phyloP scores from a whole-genome alignment of 2,329 filamentous ascomycete genomes.

The Neofusicoccum ribis region DNA sequence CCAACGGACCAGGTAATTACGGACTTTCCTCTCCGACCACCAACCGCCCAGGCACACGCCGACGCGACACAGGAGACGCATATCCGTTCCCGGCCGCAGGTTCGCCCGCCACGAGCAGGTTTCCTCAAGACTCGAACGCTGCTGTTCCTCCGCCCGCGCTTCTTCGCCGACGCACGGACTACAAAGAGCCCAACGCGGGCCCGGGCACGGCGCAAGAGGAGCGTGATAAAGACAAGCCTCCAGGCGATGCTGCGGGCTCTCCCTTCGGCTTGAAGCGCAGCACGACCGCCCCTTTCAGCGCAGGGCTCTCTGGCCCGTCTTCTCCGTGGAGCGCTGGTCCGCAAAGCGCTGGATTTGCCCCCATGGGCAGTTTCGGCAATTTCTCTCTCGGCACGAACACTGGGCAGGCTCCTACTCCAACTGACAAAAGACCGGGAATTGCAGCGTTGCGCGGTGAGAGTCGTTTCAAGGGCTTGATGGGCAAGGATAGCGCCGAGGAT shows the following conservation, averaged over 20 bases:
- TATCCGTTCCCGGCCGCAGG: slow-evolving; percentile 55
- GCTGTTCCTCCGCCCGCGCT: slow-evolving; percentile 62
- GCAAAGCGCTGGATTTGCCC: slow-evolving; percentile 63
- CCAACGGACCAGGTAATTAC: slow-evolving; percentile 62
- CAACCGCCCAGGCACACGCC: slow-evolving; percentile 72
- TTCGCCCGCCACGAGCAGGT: slow-evolving; percentile 64
- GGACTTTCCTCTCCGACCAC: slow-evolving; percentile 73
- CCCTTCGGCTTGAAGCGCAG: slow-evolving; percentile 54
- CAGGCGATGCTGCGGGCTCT: slow-evolving; percentile 25
- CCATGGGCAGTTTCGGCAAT: slow-evolving; percentile 85
- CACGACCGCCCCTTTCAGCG: slow-evolving; percentile 55
- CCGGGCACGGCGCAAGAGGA: slow-evolving; percentile 48
- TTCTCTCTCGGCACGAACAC: slow-evolving; percentile 67
- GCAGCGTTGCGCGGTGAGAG: slow-evolving; percentile 73
- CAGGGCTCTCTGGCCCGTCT: slow-evolving; percentile 48
- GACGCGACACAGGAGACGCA: slow-evolving; percentile 80
- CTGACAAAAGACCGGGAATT: slow-evolving; percentile 71
- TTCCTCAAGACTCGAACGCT: slow-evolving; percentile 62
- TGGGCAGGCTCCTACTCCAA: slow-evolving; percentile 54
- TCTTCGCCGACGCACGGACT: slow-evolving; percentile 62
- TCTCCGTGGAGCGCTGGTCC: slow-evolving; percentile 63
- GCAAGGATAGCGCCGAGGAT: slow-evolving; percentile 73
- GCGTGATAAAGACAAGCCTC: slow-evolving; percentile 48
- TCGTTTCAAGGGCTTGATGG: slow-evolving; percentile 80
- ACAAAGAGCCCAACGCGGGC: slow-evolving; percentile 50